Base-by-base conservation (phyloP, 2,329 filamentous ascomycete genomes). In the Elsinoe australis region DNA sequence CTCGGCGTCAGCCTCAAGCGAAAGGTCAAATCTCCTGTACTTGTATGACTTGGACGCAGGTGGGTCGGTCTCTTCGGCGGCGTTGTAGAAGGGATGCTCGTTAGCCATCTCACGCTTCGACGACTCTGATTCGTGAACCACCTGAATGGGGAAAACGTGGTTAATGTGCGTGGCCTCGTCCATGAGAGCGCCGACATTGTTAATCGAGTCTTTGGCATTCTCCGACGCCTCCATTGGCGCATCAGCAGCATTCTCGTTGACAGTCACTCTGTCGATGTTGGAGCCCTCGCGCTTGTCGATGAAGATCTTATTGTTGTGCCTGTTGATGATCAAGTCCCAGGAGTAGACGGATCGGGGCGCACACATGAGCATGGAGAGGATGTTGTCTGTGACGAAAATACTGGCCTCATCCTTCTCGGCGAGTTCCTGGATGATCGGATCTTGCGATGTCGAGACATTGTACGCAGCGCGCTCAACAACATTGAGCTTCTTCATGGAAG, bases 91-190 rank as follows among this genome's bases (percentile, higher is more conserved):
- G 61, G 92, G 92, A 72, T 96, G 95, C 64, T 85, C 82, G 71
- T 95, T 76, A 51, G 80, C 63, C 82, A 96, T 92, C 58, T 85
- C 79, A 55, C 88, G 75, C 75, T 92, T 94, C 65, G 80, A 73
- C 54, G 72, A 76, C 55, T 87, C 79, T 58, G 76, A 84, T 74
- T 98, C 92, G 59, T 80, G 69, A 56, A 98, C 89, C 45, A 94
- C 87, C 74, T 98, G 92, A 69, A 94, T 87, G 58, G 87, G 85
- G 68, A 98, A 98, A 75, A 96, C 94, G 78, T 96, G 92, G 80
- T 98, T 98, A 79, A 98, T 98, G 74, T 95, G 94, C 46, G 92
- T 98, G 49, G 92, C 92, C 72, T 98, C 92, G 68, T 95, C 84
- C 62, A 94, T 90, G 50, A 98, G 81, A 47, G 89, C 87, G 49